Conservation (phyloP, 148 eudicot species). For the Rhododendron vialii region DNA sequence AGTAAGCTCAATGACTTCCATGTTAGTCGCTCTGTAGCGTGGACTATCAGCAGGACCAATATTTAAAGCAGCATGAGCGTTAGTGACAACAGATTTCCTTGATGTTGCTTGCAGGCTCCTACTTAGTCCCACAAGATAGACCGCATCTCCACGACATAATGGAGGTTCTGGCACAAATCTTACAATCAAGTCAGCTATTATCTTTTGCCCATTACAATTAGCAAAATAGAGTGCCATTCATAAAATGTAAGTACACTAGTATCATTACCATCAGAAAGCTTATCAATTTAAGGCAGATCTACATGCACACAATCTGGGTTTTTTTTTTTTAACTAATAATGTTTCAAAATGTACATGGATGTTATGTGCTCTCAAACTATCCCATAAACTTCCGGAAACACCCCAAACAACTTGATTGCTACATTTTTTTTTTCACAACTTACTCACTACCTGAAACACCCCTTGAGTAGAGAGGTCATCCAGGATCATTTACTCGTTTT, state of each 20-base stretch:
- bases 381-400: background rate
- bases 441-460: too few species aligned
- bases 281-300: background rate
- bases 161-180: conserved; percentile 54
- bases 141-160: conserved; percentile 81
- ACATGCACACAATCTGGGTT: background rate
- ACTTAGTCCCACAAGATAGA: conserved; percentile 91
- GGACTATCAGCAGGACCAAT: conserved; percentile 87
- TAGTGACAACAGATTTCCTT: conserved; percentile 86
- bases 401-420: too few species aligned
- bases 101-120: conserved; percentile 91
- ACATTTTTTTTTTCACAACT: too few species aligned
- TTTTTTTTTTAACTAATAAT: background rate
- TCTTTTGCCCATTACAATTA: background rate
- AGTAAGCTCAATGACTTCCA: conserved; percentile 97
- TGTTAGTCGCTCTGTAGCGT: conserved; percentile 86
- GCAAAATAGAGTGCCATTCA: background rate
- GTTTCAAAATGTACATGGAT: background rate
- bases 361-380: background rate
- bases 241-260: background rate
- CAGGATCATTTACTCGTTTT: background rate
- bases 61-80: conserved; percentile 78
- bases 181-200: conserved; percentile 2
- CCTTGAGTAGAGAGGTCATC: too few species aligned
- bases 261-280: background rate